Percentiles rank a stretch among this genome's conserved stretches.
phyloP scores from a whole-genome alignment of 2,329 filamentous ascomycete species.

The Harringtonia aguacate region DNA sequence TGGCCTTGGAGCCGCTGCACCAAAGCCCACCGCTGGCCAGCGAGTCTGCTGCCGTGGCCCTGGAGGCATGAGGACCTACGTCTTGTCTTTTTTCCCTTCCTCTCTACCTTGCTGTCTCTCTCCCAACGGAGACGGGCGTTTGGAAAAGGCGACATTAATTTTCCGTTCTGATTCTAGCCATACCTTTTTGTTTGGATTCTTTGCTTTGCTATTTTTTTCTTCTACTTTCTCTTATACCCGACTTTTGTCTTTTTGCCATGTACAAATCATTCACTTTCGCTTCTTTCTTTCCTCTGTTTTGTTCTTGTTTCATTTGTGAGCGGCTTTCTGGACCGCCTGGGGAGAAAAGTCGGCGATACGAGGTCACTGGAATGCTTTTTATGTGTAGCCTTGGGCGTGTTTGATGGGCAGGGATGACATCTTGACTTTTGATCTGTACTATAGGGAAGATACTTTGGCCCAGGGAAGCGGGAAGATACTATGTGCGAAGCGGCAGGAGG shows the following conservation, averaged over 20 bases:
- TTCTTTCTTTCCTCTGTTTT: conserved; percentile 17
- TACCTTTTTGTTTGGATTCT: conserved; percentile 2
- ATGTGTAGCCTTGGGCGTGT: too few species aligned
- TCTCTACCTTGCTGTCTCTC: conserved; percentile 6
- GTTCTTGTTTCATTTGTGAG: conserved; percentile 2
- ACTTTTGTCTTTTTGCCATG: not conserved
- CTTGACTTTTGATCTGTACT: too few species aligned
- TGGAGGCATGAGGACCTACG: conserved; percentile 14
- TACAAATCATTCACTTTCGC: conserved; percentile 10
- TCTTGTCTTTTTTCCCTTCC: not conserved
- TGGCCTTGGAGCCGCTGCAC: conserved; percentile 13
- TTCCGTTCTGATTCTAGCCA: not conserved
- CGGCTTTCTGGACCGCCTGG: not conserved
- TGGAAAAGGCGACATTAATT: conserved; percentile 7
- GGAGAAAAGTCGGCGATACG: too few species aligned
- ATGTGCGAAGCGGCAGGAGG: too few species aligned
- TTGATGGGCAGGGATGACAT: too few species aligned
- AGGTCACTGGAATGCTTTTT: too few species aligned
- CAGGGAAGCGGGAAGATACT: too few species aligned
- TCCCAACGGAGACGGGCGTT: not conserved
- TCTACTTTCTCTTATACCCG: conserved; percentile 3
- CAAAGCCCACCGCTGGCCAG: conserved; percentile 15
- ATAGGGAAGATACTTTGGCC: too few species aligned
- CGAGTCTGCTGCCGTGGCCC: conserved; percentile 16
- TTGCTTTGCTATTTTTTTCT: conserved; percentile 1